Evolutionary conservation across 768 basidiomycete species (phyloP).

Genomic region (Dioszegia hungarica): DNA sequence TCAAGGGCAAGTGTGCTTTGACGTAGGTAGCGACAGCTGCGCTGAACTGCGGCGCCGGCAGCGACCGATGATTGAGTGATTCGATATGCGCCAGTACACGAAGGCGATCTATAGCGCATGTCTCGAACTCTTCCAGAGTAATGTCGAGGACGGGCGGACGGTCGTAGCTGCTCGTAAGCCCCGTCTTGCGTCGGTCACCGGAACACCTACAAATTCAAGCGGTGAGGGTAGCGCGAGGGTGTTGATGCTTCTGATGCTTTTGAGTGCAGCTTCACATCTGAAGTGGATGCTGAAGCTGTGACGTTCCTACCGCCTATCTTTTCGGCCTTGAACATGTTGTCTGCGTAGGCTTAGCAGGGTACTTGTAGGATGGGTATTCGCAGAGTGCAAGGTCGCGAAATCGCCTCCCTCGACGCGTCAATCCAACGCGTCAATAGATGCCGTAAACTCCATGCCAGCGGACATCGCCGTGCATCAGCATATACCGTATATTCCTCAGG

Average conservation of each 20-base stretch:
- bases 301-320: conserved; percentile 31
- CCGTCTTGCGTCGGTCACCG: not conserved
- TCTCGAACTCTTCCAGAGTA: conserved; percentile 92
- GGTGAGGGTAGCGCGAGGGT: conserved; percentile 37
- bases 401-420: too few species aligned
- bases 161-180: conserved; percentile 66
- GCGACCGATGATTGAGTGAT: conserved; percentile 35
- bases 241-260: conserved; percentile 18
- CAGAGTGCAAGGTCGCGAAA: too few species aligned
- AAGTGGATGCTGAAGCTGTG: conserved; percentile 14
- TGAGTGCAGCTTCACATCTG: conserved; percentile 37
- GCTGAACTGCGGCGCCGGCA: conserved; percentile 24
- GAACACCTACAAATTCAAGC: conserved; percentile 63
- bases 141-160: conserved; percentile 78
- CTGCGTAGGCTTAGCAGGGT: too few species aligned
- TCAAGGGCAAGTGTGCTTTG: conserved; percentile 70
- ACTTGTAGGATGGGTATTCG: too few species aligned
- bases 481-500: too few species aligned
- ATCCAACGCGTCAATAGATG: not conserved
- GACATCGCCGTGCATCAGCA: too few species aligned
- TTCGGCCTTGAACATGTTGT: conserved; percentile 47
- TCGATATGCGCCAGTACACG: conserved; percentile 35
- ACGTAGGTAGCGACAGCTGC: conserved; percentile 59
- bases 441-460: not conserved
- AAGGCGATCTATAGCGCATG: conserved; percentile 77